phyloP scores from a whole-genome alignment of 208 protist genomes.

The Phytomonas sp. region DNA sequence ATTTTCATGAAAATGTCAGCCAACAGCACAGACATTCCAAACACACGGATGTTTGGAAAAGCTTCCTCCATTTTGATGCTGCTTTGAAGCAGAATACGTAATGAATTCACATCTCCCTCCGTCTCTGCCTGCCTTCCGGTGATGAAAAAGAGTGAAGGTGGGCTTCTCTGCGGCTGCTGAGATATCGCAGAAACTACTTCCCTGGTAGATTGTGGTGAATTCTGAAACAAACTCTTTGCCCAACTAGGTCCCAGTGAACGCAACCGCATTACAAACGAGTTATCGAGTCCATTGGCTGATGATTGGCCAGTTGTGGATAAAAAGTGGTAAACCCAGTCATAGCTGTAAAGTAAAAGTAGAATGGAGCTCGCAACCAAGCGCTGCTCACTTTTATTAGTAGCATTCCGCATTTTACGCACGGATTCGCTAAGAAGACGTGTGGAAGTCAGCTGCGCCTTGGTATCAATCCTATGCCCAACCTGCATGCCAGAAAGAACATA shows the following conservation, averaged over 20 bases:
- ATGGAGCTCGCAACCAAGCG: background rate
- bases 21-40: slow-evolving; percentile 2
- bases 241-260: background rate
- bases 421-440: background rate
- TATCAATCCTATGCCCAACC: background rate
- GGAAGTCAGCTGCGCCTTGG: background rate
- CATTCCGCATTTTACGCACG: background rate
- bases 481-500: background rate
- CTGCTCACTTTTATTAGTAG: background rate
- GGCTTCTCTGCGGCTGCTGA: background rate
- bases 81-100: slow-evolving; percentile 3
- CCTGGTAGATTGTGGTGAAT: background rate
- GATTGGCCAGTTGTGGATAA: background rate
- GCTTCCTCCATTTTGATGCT: background rate
- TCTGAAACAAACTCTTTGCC: slow-evolving; percentile 2
- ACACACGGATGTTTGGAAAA: background rate
- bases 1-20: background rate
- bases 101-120: background rate
- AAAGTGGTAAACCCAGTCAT: background rate
- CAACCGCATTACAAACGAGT: background rate
- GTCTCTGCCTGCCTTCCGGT: background rate
- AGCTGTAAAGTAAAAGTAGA: background rate
- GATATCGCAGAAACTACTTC: background rate
- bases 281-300: background rate
- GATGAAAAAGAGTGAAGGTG: background rate